Percentiles rank a stretch among this genome's conserved stretches.
Conservation (phyloP, 208 protist genomes). For the Leishmania major region DNA sequence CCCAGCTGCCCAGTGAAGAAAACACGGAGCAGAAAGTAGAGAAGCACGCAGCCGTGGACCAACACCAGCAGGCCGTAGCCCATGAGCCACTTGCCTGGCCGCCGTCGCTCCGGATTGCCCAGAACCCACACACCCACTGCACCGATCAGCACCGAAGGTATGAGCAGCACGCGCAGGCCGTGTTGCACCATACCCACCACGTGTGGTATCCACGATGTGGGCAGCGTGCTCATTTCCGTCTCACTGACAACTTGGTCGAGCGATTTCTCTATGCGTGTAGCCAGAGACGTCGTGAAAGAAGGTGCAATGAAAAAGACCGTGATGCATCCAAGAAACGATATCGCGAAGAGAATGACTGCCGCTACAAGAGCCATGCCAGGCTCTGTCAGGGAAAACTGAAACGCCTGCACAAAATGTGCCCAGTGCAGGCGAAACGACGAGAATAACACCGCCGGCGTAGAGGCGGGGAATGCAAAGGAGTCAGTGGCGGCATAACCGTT, state of each 20-base stretch:
- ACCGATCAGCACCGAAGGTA: background rate
- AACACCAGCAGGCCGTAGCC: slow-evolving; percentile 1
- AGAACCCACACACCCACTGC: slow-evolving; percentile 7
- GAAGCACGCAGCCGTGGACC: background rate
- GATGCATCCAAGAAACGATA: slow-evolving; percentile 12
- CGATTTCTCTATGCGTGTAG: background rate
- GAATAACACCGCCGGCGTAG: background rate
- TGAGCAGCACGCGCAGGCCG: background rate
- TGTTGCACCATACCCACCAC: slow-evolving; percentile 2
- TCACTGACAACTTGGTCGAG: background rate
- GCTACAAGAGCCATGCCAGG: slow-evolving; percentile 27
- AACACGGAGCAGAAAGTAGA: slow-evolving; percentile 4
- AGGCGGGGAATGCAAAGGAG: background rate
- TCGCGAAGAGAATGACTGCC: slow-evolving; percentile 11
- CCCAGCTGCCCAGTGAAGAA: background rate
- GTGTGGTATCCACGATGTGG: slow-evolving; percentile 1
- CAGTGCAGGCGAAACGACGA: background rate
- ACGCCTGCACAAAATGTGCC: slow-evolving; percentile 9
- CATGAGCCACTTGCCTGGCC: slow-evolving; percentile 6
- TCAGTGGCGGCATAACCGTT: background rate
- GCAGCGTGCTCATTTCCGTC: too few relatives aligned
- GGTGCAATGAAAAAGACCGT: slow-evolving; percentile 18
- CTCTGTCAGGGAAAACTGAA: slow-evolving; percentile 23
- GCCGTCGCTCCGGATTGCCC: background rate
- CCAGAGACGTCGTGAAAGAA: slow-evolving; percentile 4